phyloP scores from a whole-genome alignment of 192 early-diverging fungal species.

The Linnemannia zychae region DNA sequence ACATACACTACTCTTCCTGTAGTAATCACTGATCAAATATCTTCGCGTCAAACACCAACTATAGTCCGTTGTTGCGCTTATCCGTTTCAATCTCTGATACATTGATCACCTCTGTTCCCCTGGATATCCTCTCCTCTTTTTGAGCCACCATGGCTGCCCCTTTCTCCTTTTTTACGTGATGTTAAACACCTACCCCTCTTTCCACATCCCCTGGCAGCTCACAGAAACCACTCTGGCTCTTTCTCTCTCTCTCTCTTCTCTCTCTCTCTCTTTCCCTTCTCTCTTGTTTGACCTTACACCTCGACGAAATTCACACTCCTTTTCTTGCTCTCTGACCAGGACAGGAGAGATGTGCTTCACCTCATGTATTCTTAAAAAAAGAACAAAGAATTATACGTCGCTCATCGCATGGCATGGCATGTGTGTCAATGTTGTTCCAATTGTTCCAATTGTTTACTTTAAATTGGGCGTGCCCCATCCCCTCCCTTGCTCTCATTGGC shows the following conservation, averaged over 20 bases:
- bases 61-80: neutral
- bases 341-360: neutral
- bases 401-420: too few species aligned
- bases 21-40: neutral
- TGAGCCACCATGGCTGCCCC: neutral
- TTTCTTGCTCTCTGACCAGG: neutral
- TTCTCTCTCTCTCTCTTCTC: neutral
- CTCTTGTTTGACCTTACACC: neutral
- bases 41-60: neutral
- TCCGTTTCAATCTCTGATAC: neutral
- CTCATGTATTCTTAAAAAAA: too few species aligned
- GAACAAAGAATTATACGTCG: too few species aligned
- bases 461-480: too few species aligned
- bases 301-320: neutral
- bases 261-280: neutral
- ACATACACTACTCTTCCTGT: neutral
- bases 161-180: neutral
- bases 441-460: too few species aligned
- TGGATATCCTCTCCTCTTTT: neutral
- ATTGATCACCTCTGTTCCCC: neutral
- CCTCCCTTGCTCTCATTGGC: too few species aligned
- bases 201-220: neutral
- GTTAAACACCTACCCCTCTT: neutral
- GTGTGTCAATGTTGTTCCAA: too few species aligned
- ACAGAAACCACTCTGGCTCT: neutral